Evolutionary conservation across 306 rosid species (phyloP).

Genomic region (Benincasa hispida): DNA sequence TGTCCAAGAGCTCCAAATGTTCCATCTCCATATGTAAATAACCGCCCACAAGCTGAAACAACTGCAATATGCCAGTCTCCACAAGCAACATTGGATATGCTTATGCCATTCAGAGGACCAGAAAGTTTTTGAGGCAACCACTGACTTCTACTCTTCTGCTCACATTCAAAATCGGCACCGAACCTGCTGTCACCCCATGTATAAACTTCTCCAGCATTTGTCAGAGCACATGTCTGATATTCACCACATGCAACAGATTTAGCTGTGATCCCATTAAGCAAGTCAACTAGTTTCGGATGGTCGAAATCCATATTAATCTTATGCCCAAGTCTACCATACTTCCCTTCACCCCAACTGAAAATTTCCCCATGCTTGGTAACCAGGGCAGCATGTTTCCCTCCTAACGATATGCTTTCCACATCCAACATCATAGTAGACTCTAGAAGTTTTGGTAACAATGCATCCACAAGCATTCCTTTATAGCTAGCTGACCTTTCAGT

Average conservation of each 20-base stretch:
- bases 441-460: constrained; percentile 56
- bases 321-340: constrained; percentile 62
- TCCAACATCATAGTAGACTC: constrained; percentile 61
- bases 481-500: constrained; percentile 24
- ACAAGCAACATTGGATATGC: constrained; percentile 45
- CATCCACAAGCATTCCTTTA: constrained; percentile 20
- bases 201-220: constrained; percentile 53
- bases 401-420: constrained; percentile 49
- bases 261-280: constrained; percentile 36
- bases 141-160: constrained; percentile 29
- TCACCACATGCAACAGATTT: constrained; percentile 56
- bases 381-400: constrained; percentile 72
- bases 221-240: constrained; percentile 71
- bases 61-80: constrained; percentile 88
- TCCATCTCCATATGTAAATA: constrained; percentile 82
- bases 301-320: constrained; percentile 45
- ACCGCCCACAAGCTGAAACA: constrained; percentile 47
- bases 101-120: constrained; percentile 43
- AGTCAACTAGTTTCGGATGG: constrained; percentile 56
- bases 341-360: constrained; percentile 79
- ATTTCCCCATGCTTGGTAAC: constrained; percentile 79
- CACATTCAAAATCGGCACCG: constrained; percentile 25
- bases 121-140: constrained; percentile 61
- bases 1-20: constrained; percentile 85
- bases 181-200: constrained; percentile 58